Base-by-base conservation (phyloP, 225 moss, liverwort and hornwort species). In the Polytrichum commune region DNA sequence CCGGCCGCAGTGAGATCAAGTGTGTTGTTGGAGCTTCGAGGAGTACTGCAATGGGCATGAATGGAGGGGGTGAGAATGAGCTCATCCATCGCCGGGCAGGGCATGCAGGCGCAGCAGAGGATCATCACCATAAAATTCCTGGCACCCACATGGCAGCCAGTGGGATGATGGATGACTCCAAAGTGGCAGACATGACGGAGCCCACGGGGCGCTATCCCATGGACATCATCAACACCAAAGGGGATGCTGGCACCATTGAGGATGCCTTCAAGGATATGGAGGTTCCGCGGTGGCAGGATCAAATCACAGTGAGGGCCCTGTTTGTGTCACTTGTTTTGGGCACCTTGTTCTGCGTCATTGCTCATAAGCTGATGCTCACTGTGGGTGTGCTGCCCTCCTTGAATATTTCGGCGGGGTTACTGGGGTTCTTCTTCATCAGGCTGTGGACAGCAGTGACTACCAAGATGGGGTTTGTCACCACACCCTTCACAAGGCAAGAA, bases 401-500 rank as follows among this genome's bases (percentile, higher is more conserved):
- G 28, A 98, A 98, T 46, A 85, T 98, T 60, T 75, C 92, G 4
- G 97, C 97, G 0, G 94, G 97, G 1, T 69, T 98, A 60, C 78
- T 98, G 66, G 97, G 97, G 7, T 98, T 92, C 73, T 88, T 92
- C 81, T 58, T 85, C 68, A 65, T 98, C 28, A 80, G 75, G 32
- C 19, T 79, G 27, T 98, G 92, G 87, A 76, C 73, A 7, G 18
- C 16, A 7, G 6, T 83, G n/a, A 24, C 81, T 2, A 26, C 70
- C 20, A 81, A 78, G 66, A 19, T 75, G 8, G 97, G 97, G 27
- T 67, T 94, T 29, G 53, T 62, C 20, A 78, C 63, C 22, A 89
- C 73, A 70, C 97, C 97, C 7, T 98, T 98, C 62, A 98, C 97
- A 5, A 89, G 97, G 32, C 97, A 98, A 81, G 97, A 98, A 73